These are phyloP conservation scores for Neurospora sp. DNA, from an alignment of 495 filamentous ascomycete genomes.

Conservation along the genomic window DNA sequence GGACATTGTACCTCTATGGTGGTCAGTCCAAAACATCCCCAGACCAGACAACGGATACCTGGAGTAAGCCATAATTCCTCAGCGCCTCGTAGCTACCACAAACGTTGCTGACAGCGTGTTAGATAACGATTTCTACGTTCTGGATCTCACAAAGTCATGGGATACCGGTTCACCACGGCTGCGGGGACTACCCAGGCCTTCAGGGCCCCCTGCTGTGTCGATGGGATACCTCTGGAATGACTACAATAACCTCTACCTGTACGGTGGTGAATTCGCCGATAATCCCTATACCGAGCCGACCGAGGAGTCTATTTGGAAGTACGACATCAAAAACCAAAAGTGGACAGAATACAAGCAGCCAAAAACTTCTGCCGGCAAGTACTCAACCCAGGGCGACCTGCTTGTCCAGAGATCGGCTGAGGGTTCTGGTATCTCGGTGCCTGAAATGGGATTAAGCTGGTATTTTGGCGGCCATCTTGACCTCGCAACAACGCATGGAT, in stretches of 20 bases:
- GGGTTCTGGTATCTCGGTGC: conserved; percentile 58
- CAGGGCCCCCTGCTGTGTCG: conserved; percentile 58
- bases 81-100: background rate
- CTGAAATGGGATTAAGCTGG: conserved; percentile 56
- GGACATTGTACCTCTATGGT: conserved; percentile 68
- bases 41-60: conserved; percentile 47
- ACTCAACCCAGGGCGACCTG: conserved; percentile 40
- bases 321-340: conserved; percentile 43
- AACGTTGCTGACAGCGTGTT: conserved; percentile 14
- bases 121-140: conserved; percentile 60
- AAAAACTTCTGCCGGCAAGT: conserved; percentile 45
- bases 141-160: conserved; percentile 59
- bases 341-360: conserved; percentile 54
- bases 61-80: conserved; percentile 42
- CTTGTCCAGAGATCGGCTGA: conserved; percentile 56
- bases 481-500: conserved; percentile 55
- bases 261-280: conserved; percentile 62
- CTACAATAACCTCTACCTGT: conserved; percentile 54
- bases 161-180: conserved; percentile 52
- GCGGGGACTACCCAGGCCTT: conserved; percentile 50
- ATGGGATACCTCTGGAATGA: conserved; percentile 67
- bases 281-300: conserved; percentile 40
- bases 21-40: conserved; percentile 45
- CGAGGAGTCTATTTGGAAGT: conserved; percentile 54
- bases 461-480: conserved; percentile 73